Evolutionary conservation across 2,329 filamentous ascomycete species (phyloP).

Genomic region (Talaromyces pinophilus): DNA sequence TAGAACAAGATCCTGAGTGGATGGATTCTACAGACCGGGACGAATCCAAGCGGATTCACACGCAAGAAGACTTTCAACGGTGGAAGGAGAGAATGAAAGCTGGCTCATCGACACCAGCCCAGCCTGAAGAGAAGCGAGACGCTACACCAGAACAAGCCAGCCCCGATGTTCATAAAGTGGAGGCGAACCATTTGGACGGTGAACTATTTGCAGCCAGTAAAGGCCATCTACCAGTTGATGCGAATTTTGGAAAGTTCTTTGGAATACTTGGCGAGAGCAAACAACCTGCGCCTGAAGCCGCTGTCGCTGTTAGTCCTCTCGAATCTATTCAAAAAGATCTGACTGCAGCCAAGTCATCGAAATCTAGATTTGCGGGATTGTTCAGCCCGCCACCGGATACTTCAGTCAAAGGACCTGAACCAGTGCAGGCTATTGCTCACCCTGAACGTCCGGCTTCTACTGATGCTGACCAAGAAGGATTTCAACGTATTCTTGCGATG

Average conservation of each 20-base stretch:
- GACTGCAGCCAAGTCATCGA: slow-evolving; percentile 55
- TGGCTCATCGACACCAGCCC: slow-evolving; percentile 45
- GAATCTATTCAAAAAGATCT: slow-evolving; percentile 47
- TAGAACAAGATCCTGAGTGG: slow-evolving; percentile 88
- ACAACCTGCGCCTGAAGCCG: slow-evolving; percentile 38
- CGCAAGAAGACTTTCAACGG: slow-evolving; percentile 87
- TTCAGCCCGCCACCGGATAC: slow-evolving; percentile 64
- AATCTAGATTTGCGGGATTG: slow-evolving; percentile 86
- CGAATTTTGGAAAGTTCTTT: slow-evolving; percentile 77
- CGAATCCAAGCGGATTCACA: slow-evolving; percentile 70
- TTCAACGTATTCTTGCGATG: slow-evolving; percentile 79
- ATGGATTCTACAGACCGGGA: slow-evolving; percentile 70
- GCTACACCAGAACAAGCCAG: slow-evolving; percentile 28
- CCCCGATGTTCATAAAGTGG: slow-evolving; percentile 38
- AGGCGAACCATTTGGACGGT: slow-evolving; percentile 45
- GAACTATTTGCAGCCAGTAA: slow-evolving; percentile 58
- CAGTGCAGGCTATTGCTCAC: slow-evolving; percentile 27
- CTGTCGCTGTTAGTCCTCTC: slow-evolving; percentile 40
- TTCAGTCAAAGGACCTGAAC: slow-evolving; percentile 42
- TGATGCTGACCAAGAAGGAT: slow-evolving; percentile 79
- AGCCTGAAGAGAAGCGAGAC: slow-evolving; percentile 50
- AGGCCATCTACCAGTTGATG: slow-evolving; percentile 64
- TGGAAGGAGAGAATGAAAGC: slow-evolving; percentile 93
- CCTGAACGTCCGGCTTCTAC: slow-evolving; percentile 43
- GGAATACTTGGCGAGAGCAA: slow-evolving; percentile 58